Base-by-base conservation (phyloP, 2,329 filamentous ascomycete genomes). In the Dendryphion nanum region DNA sequence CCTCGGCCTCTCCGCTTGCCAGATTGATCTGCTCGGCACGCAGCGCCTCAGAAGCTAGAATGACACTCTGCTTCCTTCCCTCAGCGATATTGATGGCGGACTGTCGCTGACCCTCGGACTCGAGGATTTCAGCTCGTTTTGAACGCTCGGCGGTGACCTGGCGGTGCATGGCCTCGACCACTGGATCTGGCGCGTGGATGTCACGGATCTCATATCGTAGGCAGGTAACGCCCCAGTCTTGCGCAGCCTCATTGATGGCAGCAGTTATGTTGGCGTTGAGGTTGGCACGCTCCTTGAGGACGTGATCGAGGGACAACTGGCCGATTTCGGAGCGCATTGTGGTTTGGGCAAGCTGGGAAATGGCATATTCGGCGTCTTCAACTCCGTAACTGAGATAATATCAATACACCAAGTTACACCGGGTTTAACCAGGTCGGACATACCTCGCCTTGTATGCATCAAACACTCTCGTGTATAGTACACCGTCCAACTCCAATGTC, bases 311-410 rank as follows among this genome's bases (percentile, higher is more conserved):
- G 1, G 89, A 87, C 43, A 98, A 78, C 68, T 97, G 93, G 49
- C 93, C 93, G 57, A 98, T 98, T 69, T 98, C 93, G 59, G 86
- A 94, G 58, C 93, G 89, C 93, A 98, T 98, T 0, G 93, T 97
- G 8, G 93, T 98, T 72, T 98, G 93, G 13, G 93, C 93, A 32
- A 98, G 83, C 65, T 98, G 93, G 6, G 88, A 93, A 64, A 98
- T 97, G 67, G 93, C 93, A 68, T 98, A 98, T 67, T 98, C 93
- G 46, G 93, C 91, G 63, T 98, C 93, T 71, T 98, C 93, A 20
- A 98, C 93, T 24, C 93, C 93, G 65, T 98, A 98, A 69, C 89
- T 95, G 48, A 3, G 3, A 10, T n/a, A 26, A 26, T n/a, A n/a
- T n/a, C n/a, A n/a, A n/a, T n/a, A n/a, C n/a, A n/a, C n/a, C n/a